Evolutionary conservation across 1,284 basidiomycete species (phyloP), one percentile per base, ranked within the genome.

Genomic region (Ganoderma boninense): DNA sequence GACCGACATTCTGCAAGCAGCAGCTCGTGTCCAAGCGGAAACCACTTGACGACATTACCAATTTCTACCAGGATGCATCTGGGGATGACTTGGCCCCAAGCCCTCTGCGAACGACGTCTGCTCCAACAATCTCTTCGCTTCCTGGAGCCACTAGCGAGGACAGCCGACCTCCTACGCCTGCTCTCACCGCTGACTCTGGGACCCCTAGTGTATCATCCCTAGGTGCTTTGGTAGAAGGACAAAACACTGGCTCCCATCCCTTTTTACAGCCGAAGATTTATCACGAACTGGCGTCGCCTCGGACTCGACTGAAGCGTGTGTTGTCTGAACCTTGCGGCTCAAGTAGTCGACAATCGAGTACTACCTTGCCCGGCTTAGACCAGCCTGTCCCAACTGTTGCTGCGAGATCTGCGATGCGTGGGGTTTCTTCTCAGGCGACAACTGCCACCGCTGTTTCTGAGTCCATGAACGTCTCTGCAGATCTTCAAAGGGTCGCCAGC

Each of bases 401-500:
- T 16, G 44, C 23, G 5, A 54, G 66, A 0, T 32, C 42, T 1
- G 60, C 32, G 4, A 44, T 23, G 32, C 67, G 26, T 6, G 59
- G 70, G 26, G 32, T 65, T 35, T 68, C 62, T 40, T 74, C 73
- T 42, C 66, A 70, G 62, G 69, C 71, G n/a, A 74, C 71, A 4
- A 71, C 40, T 38, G 57, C 49, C 29, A 72, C 73, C 23, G 69
- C 62, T 1, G 70, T 74, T 4, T 64, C 69, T 20, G 44, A 67
- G 8, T 38, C 62, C 29, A 40, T 57, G 16, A 57, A 65, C 60
- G 23, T 13, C 38, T 42, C 60, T 26, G 54, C 40, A 11, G 18
- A 11, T 16, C 32, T 23, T 8, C 18, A 7, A 2, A 38, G 8
- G 23, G 78, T 88, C 46, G 82, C 81, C 18, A 85, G 85, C 0